phyloP scores from a whole-genome alignment of 1,139 yeast species.

The Hyphopichia khmerensis region DNA sequence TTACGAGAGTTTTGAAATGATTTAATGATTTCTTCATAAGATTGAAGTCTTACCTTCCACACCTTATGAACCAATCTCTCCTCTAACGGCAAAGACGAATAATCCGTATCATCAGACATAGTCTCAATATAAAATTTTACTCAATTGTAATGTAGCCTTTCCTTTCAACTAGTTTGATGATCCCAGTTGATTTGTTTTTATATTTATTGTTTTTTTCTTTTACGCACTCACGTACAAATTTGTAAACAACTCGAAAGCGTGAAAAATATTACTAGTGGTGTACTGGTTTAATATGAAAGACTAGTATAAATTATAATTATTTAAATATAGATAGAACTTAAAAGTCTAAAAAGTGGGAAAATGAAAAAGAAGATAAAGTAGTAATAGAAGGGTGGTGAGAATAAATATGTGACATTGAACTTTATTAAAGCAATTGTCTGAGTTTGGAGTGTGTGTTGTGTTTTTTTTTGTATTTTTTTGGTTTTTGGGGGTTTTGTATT shows the following conservation, averaged over 20 bases:
- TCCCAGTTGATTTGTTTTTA: too few species aligned
- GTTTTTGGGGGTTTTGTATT: too few species aligned
- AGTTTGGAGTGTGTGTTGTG: too few species aligned
- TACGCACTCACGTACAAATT: too few species aligned
- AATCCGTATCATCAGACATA: constrained; percentile 48
- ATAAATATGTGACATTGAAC: not conserved
- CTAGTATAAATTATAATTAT: not conserved
- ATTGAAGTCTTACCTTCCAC: constrained; percentile 90
- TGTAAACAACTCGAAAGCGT: too few species aligned
- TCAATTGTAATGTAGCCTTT: too few species aligned
- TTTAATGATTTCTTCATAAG: constrained; percentile 66
- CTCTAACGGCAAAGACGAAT: constrained; percentile 38
- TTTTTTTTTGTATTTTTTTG: too few species aligned
- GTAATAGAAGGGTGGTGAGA: not conserved
- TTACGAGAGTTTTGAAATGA: constrained; percentile 54
- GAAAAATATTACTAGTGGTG: too few species aligned
- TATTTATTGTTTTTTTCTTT: too few species aligned
- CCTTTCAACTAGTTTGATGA: too few species aligned
- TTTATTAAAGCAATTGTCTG: too few species aligned
- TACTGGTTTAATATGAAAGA: not conserved
- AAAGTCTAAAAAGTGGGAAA: not conserved
- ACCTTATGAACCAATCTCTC: constrained; percentile 68
- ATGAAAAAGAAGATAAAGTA: not conserved
- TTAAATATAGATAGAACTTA: not conserved
- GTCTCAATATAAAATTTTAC: constrained; percentile 1